Base-by-base conservation (phyloP, 805 yeast species). In the Martiniozyma abietophila region DNA sequence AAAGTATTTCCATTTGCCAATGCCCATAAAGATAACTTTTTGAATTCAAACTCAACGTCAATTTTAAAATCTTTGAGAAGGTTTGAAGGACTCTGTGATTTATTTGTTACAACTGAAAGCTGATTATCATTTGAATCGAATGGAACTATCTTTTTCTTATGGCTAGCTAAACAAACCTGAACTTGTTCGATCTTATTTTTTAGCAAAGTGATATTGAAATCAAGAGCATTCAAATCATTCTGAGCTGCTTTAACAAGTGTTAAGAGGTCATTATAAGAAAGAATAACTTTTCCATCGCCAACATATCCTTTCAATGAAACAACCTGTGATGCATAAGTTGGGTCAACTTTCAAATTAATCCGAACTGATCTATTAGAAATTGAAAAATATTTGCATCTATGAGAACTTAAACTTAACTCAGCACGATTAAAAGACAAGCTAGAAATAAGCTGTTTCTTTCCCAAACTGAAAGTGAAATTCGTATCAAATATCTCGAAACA, bases 1-100 rank as follows among this genome's bases (percentile, higher is more conserved):
- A 47, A 10, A 8, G 35, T 45, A 27, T 43, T 42, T 6, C 36
- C 39, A 22, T 44, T 42, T 4, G 39, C n/a, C 12, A 34, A 18
- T 4, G 14, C 10, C 37, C 37, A 34, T 5, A 33, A 15, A 5
- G 32, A 17, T 6, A 28, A 22, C 12, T 25, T 29, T 8, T 34
- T 9, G 3, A 34, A 29, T 11, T 29, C 8, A 10, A 15, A 29
- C 11, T 17, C 16, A 4, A 18, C 8, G 18, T 25, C 21, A 16
- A 29, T 8, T 15, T 24, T 17, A 8, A 18, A n/a, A n/a, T n/a
- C n/a, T n/a, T n/a, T n/a, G n/a, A n/a, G n/a, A n/a, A n/a, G n/a
- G n/a, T n/a, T n/a, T n/a, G n/a, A n/a, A n/a, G n/a, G n/a, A n/a
- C n/a, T n/a, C n/a, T n/a, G n/a, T n/a, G n/a, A n/a, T n/a, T n/a